A percentile compares a stretch with the other conserved stretches of the same genome.
phyloP scores from a whole-genome alignment of 139 green algal species.

The Closterium sp. region DNA sequence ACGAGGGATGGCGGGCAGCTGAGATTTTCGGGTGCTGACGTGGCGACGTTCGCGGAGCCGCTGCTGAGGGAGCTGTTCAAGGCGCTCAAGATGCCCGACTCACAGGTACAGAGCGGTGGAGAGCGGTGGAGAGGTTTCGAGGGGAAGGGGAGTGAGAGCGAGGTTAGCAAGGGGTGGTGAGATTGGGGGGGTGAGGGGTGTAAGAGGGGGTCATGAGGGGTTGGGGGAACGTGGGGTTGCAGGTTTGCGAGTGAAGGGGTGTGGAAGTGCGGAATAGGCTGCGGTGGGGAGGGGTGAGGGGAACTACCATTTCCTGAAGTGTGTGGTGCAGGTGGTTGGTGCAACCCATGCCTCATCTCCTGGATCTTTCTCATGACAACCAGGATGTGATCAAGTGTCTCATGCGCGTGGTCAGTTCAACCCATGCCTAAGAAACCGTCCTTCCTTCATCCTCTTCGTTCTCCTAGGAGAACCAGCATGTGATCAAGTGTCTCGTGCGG shows the following conservation, averaged over 20 bases:
- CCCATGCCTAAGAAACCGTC: no score
- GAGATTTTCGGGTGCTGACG: slow-evolving; percentile 66
- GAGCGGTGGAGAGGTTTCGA: not conserved
- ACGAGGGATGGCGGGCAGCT: slow-evolving; percentile 48
- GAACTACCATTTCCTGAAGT: no score
- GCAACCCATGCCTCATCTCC: no score
- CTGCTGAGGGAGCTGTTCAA: slow-evolving; percentile 84
- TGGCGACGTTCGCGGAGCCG: slow-evolving; percentile 64
- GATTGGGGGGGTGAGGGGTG: no score
- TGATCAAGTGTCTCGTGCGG: slow-evolving; percentile 3
- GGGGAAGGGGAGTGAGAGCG: not conserved
- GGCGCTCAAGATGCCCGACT: slow-evolving; percentile 79
- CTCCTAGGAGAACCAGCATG: not conserved
- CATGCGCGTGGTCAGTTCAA: not conserved
- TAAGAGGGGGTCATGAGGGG: not conserved
- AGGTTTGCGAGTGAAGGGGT: no score
- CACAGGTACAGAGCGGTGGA: slow-evolving; percentile 19
- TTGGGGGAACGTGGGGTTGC: not conserved
- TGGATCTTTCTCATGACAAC: no score
- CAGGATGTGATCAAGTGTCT: not conserved
- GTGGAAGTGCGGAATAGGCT: no score
- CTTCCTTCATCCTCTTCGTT: no score
- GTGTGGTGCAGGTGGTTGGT: no score
- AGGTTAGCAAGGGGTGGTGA: not conserved
- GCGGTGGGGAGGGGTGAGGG: no score